Base-by-base conservation (phyloP, 208 protist genomes). In the Acanthamoeba lenticulata region DNA sequence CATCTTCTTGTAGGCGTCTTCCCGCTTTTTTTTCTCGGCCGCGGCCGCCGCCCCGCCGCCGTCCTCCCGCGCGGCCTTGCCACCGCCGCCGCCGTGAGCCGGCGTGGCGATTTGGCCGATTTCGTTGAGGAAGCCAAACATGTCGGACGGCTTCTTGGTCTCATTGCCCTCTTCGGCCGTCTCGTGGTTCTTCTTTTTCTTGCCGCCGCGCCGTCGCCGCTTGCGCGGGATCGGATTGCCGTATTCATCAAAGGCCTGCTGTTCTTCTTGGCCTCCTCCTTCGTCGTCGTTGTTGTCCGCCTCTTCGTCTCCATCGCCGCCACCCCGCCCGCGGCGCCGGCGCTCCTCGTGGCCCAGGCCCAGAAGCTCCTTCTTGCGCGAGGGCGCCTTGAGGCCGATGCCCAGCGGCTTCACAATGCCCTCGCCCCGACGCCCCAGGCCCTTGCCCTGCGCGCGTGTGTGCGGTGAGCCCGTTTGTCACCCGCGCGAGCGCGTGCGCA, bases 391-490 rank as follows among this genome's bases (percentile, higher is more conserved):
- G 44, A 88, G 44, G n/a, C 44, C 45, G 45, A 88, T 47, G 24
- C 77, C 77, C 77, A 88, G 34, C 44, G 77, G 77, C 45, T 57
- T 88, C 42, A 57, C 77, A n/a, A 88, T 88, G 9, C 77, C 77
- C 45, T 88, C 77, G 45, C 77, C 44, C 13, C 24, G n/a, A 5
- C 45, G 5, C 11, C 77, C 77, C 34, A 88, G 34, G 2, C 77
- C 77, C 34, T 47, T 57, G n/a, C 77, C 77, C 77, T 88, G 40
- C 24, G 55, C 27, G 24, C 21, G 55, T 7, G 55, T 27, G 55
- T 62, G 15, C 17, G 55, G 2, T 27, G 52, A n/a, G n/a, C n/a
- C n/a, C n/a, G n/a, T n/a, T n/a, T n/a, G n/a, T n/a, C n/a, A n/a
- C n/a, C 52, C 52, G 21, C 21, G 52, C 21, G 52, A 27, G 11